phyloP scores from a whole-genome alignment of 306 rosid species.

The Acacia crassicarpa region DNA sequence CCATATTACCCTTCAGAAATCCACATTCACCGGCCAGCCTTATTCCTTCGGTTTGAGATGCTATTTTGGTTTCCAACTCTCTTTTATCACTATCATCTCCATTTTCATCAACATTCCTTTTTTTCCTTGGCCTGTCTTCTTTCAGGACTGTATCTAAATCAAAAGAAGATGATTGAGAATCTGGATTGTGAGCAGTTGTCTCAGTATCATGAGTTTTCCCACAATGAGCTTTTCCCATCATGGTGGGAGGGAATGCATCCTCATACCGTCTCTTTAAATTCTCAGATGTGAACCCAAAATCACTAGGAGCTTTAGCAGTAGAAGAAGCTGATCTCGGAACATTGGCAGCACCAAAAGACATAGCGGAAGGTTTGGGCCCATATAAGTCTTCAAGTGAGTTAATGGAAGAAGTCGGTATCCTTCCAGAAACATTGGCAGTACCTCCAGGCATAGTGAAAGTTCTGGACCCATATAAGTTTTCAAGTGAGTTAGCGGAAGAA shows the following conservation, averaged over 20 bases:
- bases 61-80: conserved; percentile 23
- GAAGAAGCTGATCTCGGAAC: conserved; percentile 32
- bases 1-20: conserved; percentile 39
- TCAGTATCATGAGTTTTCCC: conserved; percentile 33
- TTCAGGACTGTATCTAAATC: conserved; percentile 38
- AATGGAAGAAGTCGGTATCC: conserved; percentile 30
- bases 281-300: conserved; percentile 32
- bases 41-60: conserved; percentile 38
- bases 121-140: conserved; percentile 46
- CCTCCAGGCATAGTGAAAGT: conserved; percentile 33
- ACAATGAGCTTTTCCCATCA: conserved; percentile 31
- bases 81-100: conserved; percentile 28
- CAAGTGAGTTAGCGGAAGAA: conserved; percentile 35
- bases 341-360: conserved; percentile 30
- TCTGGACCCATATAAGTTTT: conserved; percentile 35
- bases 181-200: conserved; percentile 40
- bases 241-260: conserved; percentile 27
- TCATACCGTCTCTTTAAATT: conserved; percentile 48
- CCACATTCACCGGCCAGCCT: conserved; percentile 35
- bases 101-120: conserved; percentile 29
- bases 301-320: conserved; percentile 46
- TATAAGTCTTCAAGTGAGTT: conserved; percentile 30
- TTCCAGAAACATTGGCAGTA: conserved; percentile 24
- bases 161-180: conserved; percentile 29
- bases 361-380: conserved; percentile 38